Conservation (phyloP, 495 filamentous ascomycete species). For the Penicillium psychrofluorescens region DNA sequence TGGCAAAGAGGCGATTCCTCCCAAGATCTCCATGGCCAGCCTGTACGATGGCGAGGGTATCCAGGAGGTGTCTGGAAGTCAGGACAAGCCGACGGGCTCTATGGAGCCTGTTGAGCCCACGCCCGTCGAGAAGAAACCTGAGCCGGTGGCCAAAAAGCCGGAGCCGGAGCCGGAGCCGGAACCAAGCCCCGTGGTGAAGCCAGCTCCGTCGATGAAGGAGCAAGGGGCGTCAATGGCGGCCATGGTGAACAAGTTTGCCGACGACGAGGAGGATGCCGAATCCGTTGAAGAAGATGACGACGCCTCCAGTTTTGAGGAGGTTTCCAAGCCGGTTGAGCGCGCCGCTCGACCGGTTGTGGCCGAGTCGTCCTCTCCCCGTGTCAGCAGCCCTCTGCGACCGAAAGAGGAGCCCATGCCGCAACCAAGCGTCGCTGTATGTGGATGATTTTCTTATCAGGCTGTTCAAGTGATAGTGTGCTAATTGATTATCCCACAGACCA, state of each 20-base stretch:
- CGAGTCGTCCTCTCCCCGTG: constrained; percentile 21
- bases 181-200: constrained; percentile 39
- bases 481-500: constrained; percentile 11
- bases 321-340: constrained; percentile 57
- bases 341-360: constrained; percentile 17
- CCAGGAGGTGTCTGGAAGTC: constrained; percentile 58
- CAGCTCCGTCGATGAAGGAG: constrained; percentile 66
- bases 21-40: constrained; percentile 89
- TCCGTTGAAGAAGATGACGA: constrained; percentile 49
- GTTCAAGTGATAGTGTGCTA: constrained; percentile 1
- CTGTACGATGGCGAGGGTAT: constrained; percentile 78
- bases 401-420: constrained; percentile 23
- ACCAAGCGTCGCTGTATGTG: constrained; percentile 1
- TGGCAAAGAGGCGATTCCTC: constrained; percentile 73
- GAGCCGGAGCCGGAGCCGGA: constrained; percentile 27
- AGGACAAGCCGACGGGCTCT: constrained; percentile 53
- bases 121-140: constrained; percentile 42
- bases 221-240: constrained; percentile 78
- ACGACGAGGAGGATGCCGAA: constrained; percentile 54
- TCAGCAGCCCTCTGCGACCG: constrained; percentile 30
- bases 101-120: constrained; percentile 37
- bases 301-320: constrained; percentile 75
- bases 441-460: neutral
- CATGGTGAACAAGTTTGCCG: constrained; percentile 78
- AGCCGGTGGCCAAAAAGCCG: constrained; percentile 36